These are phyloP conservation scores for Syzygium oleosum DNA, from an alignment of 345 rosid species.

Conservation along the genomic window DNA sequence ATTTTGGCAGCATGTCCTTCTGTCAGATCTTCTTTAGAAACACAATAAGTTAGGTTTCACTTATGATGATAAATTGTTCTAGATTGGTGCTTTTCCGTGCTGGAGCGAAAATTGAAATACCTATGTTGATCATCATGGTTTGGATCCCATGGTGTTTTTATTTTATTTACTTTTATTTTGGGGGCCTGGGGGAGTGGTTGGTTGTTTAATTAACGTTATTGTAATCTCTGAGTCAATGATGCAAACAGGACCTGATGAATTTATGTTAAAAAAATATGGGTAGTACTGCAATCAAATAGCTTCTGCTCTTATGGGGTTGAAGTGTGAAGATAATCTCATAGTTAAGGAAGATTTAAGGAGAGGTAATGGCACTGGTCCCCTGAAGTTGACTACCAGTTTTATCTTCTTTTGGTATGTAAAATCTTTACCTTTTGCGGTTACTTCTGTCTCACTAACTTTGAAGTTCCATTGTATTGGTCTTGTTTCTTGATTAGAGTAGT, in stretches of 20 bases:
- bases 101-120: neutral
- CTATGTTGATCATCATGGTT: neutral
- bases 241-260: neutral
- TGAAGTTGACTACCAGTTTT: neutral
- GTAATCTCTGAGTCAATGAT: neutral
- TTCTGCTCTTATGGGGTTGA: neutral
- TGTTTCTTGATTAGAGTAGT: neutral
- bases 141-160: neutral
- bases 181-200: neutral
- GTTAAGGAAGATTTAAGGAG: neutral
- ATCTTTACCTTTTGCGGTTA: neutral
- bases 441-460: neutral
- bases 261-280: neutral
- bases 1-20: neutral
- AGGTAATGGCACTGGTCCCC: neutral
- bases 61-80: neutral
- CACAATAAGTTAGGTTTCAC: neutral
- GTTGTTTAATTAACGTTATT: neutral
- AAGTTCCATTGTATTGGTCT: neutral
- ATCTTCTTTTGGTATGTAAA: neutral
- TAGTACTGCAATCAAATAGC: neutral
- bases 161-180: neutral
- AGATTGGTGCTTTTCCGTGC: neutral
- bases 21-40: neutral
- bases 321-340: neutral